A percentile compares a stretch with the other conserved stretches of the same genome.
phyloP scores from a whole-genome alignment of 345 rosid species.

The Salix caprea region DNA sequence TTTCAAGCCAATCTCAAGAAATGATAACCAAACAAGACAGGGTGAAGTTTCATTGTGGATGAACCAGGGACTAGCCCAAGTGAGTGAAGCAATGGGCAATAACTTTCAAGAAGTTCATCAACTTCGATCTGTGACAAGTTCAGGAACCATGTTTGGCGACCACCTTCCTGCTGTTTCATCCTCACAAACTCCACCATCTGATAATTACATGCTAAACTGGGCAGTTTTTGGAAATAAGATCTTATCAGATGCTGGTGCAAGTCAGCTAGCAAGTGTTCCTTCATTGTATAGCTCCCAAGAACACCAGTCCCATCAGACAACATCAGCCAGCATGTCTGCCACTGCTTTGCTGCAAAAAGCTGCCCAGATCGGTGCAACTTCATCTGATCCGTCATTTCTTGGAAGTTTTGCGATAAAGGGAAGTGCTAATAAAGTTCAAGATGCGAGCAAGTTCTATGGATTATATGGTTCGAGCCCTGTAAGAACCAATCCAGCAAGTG shows the following conservation, averaged over 20 bases:
- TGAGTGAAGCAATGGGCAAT: conserved; percentile 25
- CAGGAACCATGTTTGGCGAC: conserved; percentile 25
- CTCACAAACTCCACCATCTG: conserved; percentile 29
- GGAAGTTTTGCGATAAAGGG: conserved; percentile 45
- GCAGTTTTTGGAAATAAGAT: conserved; percentile 40
- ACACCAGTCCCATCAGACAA: conserved; percentile 28
- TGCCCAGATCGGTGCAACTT: conserved; percentile 71
- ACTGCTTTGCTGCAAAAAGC: conserved; percentile 95
- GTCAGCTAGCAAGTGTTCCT: conserved; percentile 56
- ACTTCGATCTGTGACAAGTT: conserved; percentile 23
- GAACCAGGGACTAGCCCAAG: conserved; percentile 33
- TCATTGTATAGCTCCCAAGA: conserved; percentile 62
- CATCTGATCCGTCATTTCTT: conserved; percentile 53
- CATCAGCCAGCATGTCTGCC: conserved; percentile 70
- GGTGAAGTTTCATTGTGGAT: conserved; percentile 43
- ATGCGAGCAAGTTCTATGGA: conserved; percentile 49
- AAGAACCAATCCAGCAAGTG: conserved; percentile 20
- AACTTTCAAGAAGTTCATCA: conserved; percentile 38
- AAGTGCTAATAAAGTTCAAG: conserved; percentile 29
- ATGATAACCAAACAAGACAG: conserved; percentile 29
- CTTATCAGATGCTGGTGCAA: conserved; percentile 6
- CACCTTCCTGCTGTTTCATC: conserved; percentile 24
- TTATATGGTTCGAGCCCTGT: conserved; percentile 34
- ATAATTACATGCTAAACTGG: conserved; percentile 40
- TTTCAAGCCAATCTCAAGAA: conserved; percentile 49